Evolutionary conservation across 2,329 filamentous ascomycete species (phyloP), one percentile per base, ranked within the genome.

Genomic region (Bertia moriformis): DNA sequence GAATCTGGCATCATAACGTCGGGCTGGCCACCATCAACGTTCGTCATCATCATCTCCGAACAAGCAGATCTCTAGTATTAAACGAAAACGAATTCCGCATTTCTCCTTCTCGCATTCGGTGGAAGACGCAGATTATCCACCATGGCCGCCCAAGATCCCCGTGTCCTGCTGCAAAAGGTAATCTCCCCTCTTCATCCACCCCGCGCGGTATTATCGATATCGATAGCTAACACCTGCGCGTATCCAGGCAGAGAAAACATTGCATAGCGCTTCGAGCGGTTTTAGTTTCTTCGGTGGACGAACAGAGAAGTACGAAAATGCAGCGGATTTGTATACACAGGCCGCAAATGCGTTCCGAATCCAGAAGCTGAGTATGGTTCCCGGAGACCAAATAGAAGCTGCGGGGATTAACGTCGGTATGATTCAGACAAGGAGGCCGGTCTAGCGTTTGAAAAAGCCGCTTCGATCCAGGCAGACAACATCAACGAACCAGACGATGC

Each of bases 401-500:
- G 13, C 4, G 19, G 29, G 15, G n/a, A 32, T 35, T 19, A 18
- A 39, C 37, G 14, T 14, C 36, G 37, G 38, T 41, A 10, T 38
- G 14, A 35, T 22, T 7, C 42, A 91, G 86, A 79, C 62, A 77
- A 80, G 55, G 86, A 93, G 62, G 87, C 89, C 13, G 89, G 87
- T 17, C 71, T 82, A 52, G 79, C 86, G 12, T 93, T 94, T 48
- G 86, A 94, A 57, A 73, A 79, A 58, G 86, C 86, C 12, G 89
- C 87, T n/a, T 60, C 71, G 33, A 78, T 96, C 43, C 85, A 93
- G 58, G 73, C 66, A 38, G 71, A 78, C 47, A 79, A 88, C 50
- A 72, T 96, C 38, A 93, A 87, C 55, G 88, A 96, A 54, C 84
- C 83, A 32, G 85, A 93, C 56, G 91, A 96, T 55, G 86, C 87